Conservation (phyloP, 2,329 filamentous ascomycete species). For the Paraphoma chrysanthemicola region DNA sequence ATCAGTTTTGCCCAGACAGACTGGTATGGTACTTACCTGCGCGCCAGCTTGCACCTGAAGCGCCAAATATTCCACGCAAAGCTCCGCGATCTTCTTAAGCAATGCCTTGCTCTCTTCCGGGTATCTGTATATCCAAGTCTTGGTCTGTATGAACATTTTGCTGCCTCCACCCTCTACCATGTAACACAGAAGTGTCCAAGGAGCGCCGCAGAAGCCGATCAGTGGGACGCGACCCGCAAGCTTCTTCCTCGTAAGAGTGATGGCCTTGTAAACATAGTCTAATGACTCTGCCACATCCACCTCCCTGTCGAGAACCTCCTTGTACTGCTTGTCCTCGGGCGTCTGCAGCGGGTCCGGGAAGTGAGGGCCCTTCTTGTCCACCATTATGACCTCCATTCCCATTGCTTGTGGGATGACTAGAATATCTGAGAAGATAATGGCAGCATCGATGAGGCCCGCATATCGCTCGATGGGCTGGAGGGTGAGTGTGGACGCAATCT, state of each 20-base stretch:
- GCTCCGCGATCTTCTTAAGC: conserved; percentile 88
- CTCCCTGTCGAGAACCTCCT: conserved; percentile 73
- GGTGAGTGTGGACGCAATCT: conserved; percentile 91
- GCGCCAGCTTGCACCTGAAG: conserved; percentile 92
- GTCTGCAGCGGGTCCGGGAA: conserved; percentile 84
- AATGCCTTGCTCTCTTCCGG: conserved; percentile 79
- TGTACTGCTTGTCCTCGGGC: conserved; percentile 84
- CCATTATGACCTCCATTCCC: conserved; percentile 98
- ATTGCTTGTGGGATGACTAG: conserved; percentile 97
- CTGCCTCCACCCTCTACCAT: conserved; percentile 98
- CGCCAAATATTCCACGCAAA: conserved; percentile 94
- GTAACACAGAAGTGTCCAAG: conserved; percentile 97
- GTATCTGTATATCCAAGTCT: conserved; percentile 96
- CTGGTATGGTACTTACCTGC: conserved; percentile 62
- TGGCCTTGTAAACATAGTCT: conserved; percentile 94
- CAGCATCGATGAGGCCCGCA: conserved; percentile 87
- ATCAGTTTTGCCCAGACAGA: conserved; percentile 17
- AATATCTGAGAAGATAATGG: conserved; percentile 99
- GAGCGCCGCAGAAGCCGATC: conserved; percentile 95
- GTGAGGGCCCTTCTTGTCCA: conserved; percentile 94
- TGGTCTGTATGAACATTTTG: conserved; percentile 91
- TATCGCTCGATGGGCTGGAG: conserved; percentile 94
- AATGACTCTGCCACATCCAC: conserved; percentile 88
- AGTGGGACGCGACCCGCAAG: conserved; percentile 86
- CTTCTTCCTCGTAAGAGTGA: conserved; percentile 89